Base-by-base conservation (phyloP, 1,284 basidiomycete species). In the Cystobasidium sp. region DNA sequence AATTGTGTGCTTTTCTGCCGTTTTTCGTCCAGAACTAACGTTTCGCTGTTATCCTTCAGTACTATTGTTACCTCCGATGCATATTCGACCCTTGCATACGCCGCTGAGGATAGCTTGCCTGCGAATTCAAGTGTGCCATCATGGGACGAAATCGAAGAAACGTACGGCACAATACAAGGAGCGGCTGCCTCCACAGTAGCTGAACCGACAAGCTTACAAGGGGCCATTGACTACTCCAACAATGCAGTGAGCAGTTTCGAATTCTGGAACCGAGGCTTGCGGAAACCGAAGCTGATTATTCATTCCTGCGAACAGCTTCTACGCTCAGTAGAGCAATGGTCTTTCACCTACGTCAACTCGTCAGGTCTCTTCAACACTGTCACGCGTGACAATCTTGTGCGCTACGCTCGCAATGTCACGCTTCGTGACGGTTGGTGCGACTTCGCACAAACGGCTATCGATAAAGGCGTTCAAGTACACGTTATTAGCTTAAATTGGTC, bases 341-440 rank as follows among this genome's bases (percentile, higher is more conserved):
- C 52, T n/a, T 68, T 68, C 24, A 24, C 20, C n/a, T 56, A 58
- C 39, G 66, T 68, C 20, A 18, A 68, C 47, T 12, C 22, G 1
- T 24, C 52, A 14, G 66, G 66, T 10, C 37, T 68, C 6, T 68
- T 68, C 66, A 37, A 68, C n/a, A 68, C 51, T 20, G 66, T 56
- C 8, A 68, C 51, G 14, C 7, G 10, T 14, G 37, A 14, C 7
- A 58, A 68, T 52, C 53, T 68, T 12, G 31, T n/a, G 14, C 24
- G 44, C 10, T 68, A 68, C 43, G 66, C 66, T 39, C 53, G 52
- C 6, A 68, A 68, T 37, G 66, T 68, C 16, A 68, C 66, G 4
- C 24, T 68, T 9, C 66, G 66, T 9, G 66, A 70, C n/a, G 68
- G 68, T n/a, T 70, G 68, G 68, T 70, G 68, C 31, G 58, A 41